Evolutionary conservation across 1,284 basidiomycete genomes (phyloP), one percentile per base, ranked within the genome.

Genomic region (Volvariella surrecta): DNA sequence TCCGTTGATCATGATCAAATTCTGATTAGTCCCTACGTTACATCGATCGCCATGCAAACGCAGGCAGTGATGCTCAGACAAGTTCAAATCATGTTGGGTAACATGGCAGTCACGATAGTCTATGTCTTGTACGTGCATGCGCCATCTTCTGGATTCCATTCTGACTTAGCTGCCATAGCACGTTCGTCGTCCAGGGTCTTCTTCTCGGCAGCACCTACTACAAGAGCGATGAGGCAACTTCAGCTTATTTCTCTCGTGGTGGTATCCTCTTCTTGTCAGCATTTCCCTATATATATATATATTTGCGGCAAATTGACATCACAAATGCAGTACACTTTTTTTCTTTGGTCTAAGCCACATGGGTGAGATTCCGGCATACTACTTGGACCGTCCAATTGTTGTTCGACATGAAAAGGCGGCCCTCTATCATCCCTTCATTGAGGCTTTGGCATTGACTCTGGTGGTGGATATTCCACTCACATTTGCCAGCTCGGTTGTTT

Each of bases 181-280:
- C 72, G 4, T 81, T 73, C 51, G 50, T 80, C n/a, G 53, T 81
- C 34, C 82, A 87, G 59, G 82, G 71, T 7, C 56, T 89, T 45
- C 83, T 90, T 51, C 70, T 83, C 46, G 89, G 90, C 9, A 86
- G 83, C 0, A 73, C 85, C 24, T 95, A 89, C 67, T 69, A 82
- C 49, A 67, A 74, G 3, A 63, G 83, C 40, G 67, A 77, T 0
- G 66, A 79, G 13, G 60, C 66, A 3, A 89, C 90, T 0, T 59
- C 64, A 0, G 81, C 78, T 10, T 86, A 81, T 57, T 88, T 83
- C 68, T 74, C 77, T 6, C 72, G 83, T n/a, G 83, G 82, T 15
- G 82, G 82, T 64, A 60, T 74, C 7, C 55, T 76, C 4, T 76
- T 73, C 63, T 75, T 74, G 70, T 72, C 48, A 10, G 70, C 49